Evolutionary conservation across 805 yeast genomes (phyloP).

Genomic region (Wickerhamiella vanderwaltii): DNA sequence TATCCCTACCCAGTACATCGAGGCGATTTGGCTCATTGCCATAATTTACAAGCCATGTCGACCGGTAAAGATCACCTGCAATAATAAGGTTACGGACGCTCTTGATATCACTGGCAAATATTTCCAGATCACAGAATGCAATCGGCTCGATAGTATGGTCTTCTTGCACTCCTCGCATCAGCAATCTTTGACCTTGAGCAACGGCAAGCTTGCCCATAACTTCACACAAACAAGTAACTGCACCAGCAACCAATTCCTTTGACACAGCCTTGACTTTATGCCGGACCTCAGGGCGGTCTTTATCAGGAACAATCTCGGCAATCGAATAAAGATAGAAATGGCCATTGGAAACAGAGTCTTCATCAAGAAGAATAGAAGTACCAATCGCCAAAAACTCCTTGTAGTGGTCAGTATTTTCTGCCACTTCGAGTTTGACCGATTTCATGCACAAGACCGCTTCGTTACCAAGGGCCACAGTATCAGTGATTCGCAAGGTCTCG

Average conservation of each 20-base stretch:
- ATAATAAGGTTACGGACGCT: conserved; percentile 71
- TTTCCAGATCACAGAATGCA: conserved; percentile 80
- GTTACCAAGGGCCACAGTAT: conserved; percentile 49
- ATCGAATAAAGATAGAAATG: conserved; percentile 61
- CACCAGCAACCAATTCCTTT: conserved; percentile 69
- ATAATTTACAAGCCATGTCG: conserved; percentile 73
- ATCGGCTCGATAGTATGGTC: conserved; percentile 83
- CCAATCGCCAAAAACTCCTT: conserved; percentile 71
- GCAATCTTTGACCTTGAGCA: conserved; percentile 72
- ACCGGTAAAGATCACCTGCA: conserved; percentile 67
- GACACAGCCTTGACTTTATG: conserved; percentile 63
- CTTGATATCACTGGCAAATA: conserved; percentile 67
- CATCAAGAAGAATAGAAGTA: conserved; percentile 59
- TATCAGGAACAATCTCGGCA: conserved; percentile 78
- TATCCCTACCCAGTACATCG: conserved; percentile 65
- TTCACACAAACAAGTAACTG: conserved; percentile 65
- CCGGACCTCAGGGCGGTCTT: conserved; percentile 71
- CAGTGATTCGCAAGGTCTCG: conserved; percentile 63
- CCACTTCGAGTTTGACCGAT: conserved; percentile 37
- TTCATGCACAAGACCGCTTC: conserved; percentile 49
- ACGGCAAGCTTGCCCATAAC: conserved; percentile 73
- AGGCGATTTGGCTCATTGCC: conserved; percentile 91
- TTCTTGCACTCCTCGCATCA: conserved; percentile 74
- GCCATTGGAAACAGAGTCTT: conserved; percentile 73
- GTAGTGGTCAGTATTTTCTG: conserved; percentile 29